phyloP scores from a whole-genome alignment of 345 rosid genomes.

The Mercurialis annua region DNA sequence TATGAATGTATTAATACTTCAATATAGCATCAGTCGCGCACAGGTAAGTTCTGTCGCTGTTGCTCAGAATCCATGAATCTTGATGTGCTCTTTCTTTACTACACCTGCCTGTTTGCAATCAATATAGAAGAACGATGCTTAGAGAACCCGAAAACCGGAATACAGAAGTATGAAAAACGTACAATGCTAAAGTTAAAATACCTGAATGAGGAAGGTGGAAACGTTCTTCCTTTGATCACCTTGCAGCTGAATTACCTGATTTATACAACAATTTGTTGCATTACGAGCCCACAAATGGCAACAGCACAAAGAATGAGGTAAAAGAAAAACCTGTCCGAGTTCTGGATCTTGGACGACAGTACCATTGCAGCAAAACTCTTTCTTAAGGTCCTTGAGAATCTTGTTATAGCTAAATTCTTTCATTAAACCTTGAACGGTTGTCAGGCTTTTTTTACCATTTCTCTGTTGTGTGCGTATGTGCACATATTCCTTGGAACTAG shows the following conservation, averaged over 20 bases:
- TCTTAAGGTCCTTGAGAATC: conserved; percentile 79
- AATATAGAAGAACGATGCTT: background rate
- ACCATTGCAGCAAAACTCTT: conserved; percentile 86
- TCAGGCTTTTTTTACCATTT: conserved; percentile 81
- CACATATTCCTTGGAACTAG: conserved; percentile 68
- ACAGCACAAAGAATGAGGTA: background rate
- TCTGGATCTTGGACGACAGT: conserved; percentile 79
- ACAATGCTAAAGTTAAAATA: conserved; percentile 12
- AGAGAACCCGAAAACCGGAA: too few relatives aligned
- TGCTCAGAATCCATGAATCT: conserved; percentile 25
- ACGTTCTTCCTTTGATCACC: conserved; percentile 94
- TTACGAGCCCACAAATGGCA: background rate
- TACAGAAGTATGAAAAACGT: background rate
- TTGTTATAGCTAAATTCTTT: conserved; percentile 71
- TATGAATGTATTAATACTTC: background rate
- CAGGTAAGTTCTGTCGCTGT: background rate
- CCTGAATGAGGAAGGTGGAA: conserved; percentile 82
- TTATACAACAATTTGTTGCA: background rate
- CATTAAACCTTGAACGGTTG: conserved; percentile 79
- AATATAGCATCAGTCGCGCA: background rate
- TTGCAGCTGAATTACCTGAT: conserved; percentile 88
- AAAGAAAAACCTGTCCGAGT: conserved; percentile 54
- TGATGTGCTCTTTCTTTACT: conserved; percentile 94
- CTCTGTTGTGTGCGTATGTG: conserved; percentile 75
- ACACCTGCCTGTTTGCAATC: conserved; percentile 58